Evolutionary conservation across 2,329 filamentous ascomycete genomes (phyloP), one percentile per base, ranked within the genome.

Genomic region (Phialophora verrucosa): DNA sequence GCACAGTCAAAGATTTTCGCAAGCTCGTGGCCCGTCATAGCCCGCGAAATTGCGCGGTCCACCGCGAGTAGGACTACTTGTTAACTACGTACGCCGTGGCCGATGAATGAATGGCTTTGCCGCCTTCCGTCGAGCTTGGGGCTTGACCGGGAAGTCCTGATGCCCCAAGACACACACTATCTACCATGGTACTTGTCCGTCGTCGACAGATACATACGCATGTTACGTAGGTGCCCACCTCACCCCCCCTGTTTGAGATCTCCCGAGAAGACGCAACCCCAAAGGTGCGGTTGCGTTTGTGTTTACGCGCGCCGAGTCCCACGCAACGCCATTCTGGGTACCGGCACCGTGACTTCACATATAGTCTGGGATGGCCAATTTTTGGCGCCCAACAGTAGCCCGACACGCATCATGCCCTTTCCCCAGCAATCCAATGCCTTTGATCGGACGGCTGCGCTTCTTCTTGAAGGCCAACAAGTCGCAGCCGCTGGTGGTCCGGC

Each of bases 401-500:
- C 14, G 38, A 59, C 44, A 35, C 23, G 23, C 29, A 61, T n/a
- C 32, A 61, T 61, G 59, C 50, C 38, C n/a, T 54, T 47, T 47
- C 32, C 38, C 35, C 25, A 25, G 58, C 23, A 4, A 27, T 27
- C 27, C 59, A 51, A 55, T 59, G 63, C 29, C 35, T 53, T 23
- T 29, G 29, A 51, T 60, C 27, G 31, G 44, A 38, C 51, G 31
- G 47, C 53, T 25, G 29, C 42, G 31, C 54, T 53, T 29, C 29
- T 10, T 4, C 35, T 38, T 38, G 11, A 44, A 44, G 38, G 38
- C 38, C 38, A 51, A 60, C 38, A 51, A 60, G 56, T 60, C 59
- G 65, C 63, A 61, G 61, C 61, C 59, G 17, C 53, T n/a, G 29
- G 20, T 47, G 32, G 3, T 60, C 20, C 53, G 62, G 32, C 50